These are phyloP conservation scores for Tuber borchii DNA, from an alignment of 495 filamentous ascomycete genomes.

Conservation along the genomic window DNA sequence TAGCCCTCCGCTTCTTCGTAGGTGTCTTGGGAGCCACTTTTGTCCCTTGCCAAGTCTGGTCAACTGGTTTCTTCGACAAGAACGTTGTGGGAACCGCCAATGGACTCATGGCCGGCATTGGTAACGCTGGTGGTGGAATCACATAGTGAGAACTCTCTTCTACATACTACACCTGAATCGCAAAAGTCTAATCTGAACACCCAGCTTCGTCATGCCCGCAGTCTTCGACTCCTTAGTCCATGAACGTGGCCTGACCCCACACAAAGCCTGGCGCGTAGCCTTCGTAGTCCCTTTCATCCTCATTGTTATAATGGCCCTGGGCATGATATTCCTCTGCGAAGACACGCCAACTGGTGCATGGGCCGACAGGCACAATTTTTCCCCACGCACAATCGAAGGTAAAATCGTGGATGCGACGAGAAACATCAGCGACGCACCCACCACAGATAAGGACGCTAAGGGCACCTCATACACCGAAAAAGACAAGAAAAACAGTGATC, in stretches of 20 bases:
- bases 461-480: conserved; percentile 42
- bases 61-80: conserved; percentile 92
- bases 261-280: conserved; percentile 74
- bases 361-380: conserved; percentile 59
- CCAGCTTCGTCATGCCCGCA: conserved; percentile 89
- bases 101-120: conserved; percentile 74
- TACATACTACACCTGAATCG: background rate
- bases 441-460: conserved; percentile 42
- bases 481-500: conserved; percentile 43
- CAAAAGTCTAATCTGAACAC: conserved; percentile 18
- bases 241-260: conserved; percentile 51
- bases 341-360: conserved; percentile 82
- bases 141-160: conserved; percentile 47
- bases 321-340: conserved; percentile 66
- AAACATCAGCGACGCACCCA: conserved; percentile 52
- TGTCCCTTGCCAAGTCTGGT: conserved; percentile 95
- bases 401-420: conserved; percentile 52
- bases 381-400: conserved; percentile 47
- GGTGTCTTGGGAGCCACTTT: conserved; percentile 87
- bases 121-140: conserved; percentile 87
- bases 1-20: conserved; percentile 80
- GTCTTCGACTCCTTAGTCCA: conserved; percentile 74
- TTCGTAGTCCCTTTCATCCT: conserved; percentile 80
- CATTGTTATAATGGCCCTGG: conserved; percentile 58
- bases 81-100: conserved; percentile 90